Conservation (phyloP, 2,329 filamentous ascomycete species). For the Cladosporium sp. region DNA sequence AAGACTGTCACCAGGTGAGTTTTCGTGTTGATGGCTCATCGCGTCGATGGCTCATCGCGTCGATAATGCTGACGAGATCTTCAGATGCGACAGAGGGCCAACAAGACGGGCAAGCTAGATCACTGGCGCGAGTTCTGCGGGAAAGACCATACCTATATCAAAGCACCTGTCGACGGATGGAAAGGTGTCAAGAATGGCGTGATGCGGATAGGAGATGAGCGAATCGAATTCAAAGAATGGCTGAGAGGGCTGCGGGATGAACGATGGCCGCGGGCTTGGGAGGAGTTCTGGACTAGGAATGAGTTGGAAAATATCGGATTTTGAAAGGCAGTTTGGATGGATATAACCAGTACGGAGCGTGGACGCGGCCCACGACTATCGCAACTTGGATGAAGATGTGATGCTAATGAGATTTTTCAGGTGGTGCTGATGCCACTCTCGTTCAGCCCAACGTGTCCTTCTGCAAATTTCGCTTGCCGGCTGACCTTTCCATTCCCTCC, state of each 20-base stretch:
- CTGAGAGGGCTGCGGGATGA: neutral
- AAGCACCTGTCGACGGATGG: neutral
- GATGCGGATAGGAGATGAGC: neutral
- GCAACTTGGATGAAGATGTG: too few relatives aligned
- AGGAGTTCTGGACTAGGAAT: neutral
- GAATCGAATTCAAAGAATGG: neutral
- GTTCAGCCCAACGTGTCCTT: too few relatives aligned
- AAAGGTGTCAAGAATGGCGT: neutral
- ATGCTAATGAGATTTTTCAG: too few relatives aligned
- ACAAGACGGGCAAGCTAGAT: neutral
- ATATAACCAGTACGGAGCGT: too few relatives aligned
- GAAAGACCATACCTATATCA: neutral
- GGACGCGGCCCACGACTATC: too few relatives aligned
- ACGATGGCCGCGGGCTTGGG: neutral
- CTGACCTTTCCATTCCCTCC: conserved; percentile 14
- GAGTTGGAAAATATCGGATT: neutral
- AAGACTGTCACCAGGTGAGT: neutral
- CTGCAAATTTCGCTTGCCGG: neutral
- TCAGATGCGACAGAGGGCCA: neutral
- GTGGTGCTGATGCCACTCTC: too few relatives aligned
- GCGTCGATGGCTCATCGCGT: too few relatives aligned
- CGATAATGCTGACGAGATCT: neutral
- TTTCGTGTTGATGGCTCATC: too few relatives aligned
- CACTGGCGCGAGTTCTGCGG: neutral
- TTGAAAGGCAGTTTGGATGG: neutral